Base-by-base conservation (phyloP, 176 grass and related monocot species). In the Puya raimondii region DNA sequence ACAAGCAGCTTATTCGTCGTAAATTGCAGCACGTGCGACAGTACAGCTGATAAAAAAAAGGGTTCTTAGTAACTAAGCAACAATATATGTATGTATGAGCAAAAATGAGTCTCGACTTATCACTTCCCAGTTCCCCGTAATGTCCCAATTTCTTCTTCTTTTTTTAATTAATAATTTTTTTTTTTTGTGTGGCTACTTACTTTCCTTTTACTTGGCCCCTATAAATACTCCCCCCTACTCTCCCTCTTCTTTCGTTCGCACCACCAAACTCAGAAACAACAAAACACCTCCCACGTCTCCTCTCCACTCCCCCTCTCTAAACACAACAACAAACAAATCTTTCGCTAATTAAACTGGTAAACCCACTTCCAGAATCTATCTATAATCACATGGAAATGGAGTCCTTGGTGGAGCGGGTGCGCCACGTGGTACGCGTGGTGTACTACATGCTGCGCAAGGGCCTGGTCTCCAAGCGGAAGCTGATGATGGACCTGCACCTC, bases 381-480 rank as follows among this genome's bases (percentile, higher is more conserved):
- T 42, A 42, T 7, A 42, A 42, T 42, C 33, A 42, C 33, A 42
- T 42, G 33, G 4, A 27, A 11, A 75, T 80, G 66, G 79, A 85
- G 67, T 65, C 82, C 48, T 66, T 85, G 70, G 77, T 75, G 49
- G 75, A 84, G 67, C 80, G 87, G 23, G 57, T 99, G 47, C 90
- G 87, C 89, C 80, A 69, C 76, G 83, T 88, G 20, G 74, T 99
- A 29, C 82, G 90, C 29, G 78, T 88, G 71, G 80, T 88, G 63
- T 84, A 89, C 63, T 88, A 86, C 85, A 76, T 93, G 87, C 76
- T 99, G 52, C 81, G 82, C 18, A 83, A 90, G 72, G 26, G 18
- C 16, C 73, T 80, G 65, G 47, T 97, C 84, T 77, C 89, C 8
- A 99, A 91, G 78, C 70, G 83, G 68, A 99, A 99, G 87, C 72